Base-by-base conservation (phyloP, 352 stramenopile genomes). In the Pythium pectinolyticum region DNA sequence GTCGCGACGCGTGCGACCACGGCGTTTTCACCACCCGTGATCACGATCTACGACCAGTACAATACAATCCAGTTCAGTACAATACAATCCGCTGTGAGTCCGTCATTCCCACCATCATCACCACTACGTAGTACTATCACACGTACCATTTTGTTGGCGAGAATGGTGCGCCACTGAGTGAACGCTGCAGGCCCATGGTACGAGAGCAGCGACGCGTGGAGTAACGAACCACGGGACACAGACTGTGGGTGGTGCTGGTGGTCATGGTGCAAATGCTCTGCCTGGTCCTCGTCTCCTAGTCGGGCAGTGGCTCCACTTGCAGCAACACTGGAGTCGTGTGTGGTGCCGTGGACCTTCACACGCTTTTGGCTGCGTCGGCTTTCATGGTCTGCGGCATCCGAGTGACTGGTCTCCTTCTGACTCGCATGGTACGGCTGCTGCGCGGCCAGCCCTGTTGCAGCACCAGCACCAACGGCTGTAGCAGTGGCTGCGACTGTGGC, bases 131-230 rank as follows among this genome's bases (percentile, higher is more conserved):
- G n/a, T n/a, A n/a, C n/a, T n/a, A n/a, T n/a, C n/a, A n/a, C n/a
- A n/a, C 77, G 54, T 57, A 90, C 81, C 74, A 86, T 69, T 73
- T 86, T 84, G 70, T 81, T 84, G 41, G 65, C 65, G 67, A 88
- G 67, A 1, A 76, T 52, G 2, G 60, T 69, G 12, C 74, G 72
- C 72, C 69, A 79, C n/a, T 78, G 75, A 2, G 57, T 35, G n/a
- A 65, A 63, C 3, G 41, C 57, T 14, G 69, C 50, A 54, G 70
- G 30, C 6, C 52, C 32, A 51, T 64, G 24, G 51, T 60, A 69
- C 8, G 54, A 63, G 4, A 69, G 25, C 12, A 69, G 54, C 30
- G 63, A 63, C 24, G 61, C 30, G 2, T 66, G 45, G 2, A 69
- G 31, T 12, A 59, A n/a, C 17, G 39, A 45, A n/a, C 39, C 24